Percentiles rank a stretch among this genome's conserved stretches.
phyloP scores from a whole-genome alignment of 1,139 yeast genomes.

The Pichiaceae sp. region DNA sequence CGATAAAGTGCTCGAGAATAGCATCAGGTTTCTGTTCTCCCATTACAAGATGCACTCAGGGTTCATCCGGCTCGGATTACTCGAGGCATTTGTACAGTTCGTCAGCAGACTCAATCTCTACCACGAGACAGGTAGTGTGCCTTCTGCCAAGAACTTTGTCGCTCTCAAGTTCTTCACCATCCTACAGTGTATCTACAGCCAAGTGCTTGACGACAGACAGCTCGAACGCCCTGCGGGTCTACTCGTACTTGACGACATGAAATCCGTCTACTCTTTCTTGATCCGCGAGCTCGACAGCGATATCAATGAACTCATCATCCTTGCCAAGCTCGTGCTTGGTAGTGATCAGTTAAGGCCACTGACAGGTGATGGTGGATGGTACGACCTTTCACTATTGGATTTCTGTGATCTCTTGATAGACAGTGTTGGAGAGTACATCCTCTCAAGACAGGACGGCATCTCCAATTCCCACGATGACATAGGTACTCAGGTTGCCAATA shows the following conservation, averaged over 20 bases:
- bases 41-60: conserved; percentile 13
- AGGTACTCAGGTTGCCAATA: conserved; percentile 16
- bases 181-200: conserved; percentile 14
- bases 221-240: conserved; percentile 6
- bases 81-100: conserved; percentile 22
- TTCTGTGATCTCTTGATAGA: conserved; percentile 19
- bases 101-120: conserved; percentile 21
- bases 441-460: conserved; percentile 20
- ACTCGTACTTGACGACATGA: conserved; percentile 17
- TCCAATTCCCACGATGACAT: conserved; percentile 17
- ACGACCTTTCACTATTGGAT: conserved; percentile 15
- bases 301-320: conserved; percentile 20
- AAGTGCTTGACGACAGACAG: conserved; percentile 11
- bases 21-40: conserved; percentile 14
- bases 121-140: conserved; percentile 19
- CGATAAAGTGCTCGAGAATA: conserved; percentile 16
- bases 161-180: conserved; percentile 20
- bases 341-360: conserved; percentile 7
- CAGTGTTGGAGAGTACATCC: conserved; percentile 22
- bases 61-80: conserved; percentile 16
- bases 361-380: conserved; percentile 15
- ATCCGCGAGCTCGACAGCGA: conserved; percentile 23
- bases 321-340: conserved; percentile 18
- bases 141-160: conserved; percentile 18
- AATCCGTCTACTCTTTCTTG: conserved; percentile 17